A percentile compares a stretch with the other conserved stretches of the same genome.
phyloP scores from a whole-genome alignment of 306 rosid species.

The Acmispon strigosus region DNA sequence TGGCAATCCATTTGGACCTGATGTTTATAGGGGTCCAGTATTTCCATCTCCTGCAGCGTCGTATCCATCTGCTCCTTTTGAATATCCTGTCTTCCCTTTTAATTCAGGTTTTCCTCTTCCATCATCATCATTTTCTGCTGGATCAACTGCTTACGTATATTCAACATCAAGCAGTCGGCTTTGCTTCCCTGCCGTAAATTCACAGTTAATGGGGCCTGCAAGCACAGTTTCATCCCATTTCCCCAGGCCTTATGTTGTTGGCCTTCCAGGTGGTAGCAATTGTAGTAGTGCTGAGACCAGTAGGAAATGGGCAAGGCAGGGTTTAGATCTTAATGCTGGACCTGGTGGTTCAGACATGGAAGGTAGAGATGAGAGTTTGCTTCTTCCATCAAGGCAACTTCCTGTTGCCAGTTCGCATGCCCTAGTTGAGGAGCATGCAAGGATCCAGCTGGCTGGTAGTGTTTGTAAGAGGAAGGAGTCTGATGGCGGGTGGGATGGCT shows the following conservation, averaged over 20 bases:
- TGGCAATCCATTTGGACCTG: conserved; percentile 45
- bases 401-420: conserved; percentile 57
- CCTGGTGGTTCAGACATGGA: conserved; percentile 59
- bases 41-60: conserved; percentile 60
- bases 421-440: conserved; percentile 46
- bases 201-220: conserved; percentile 56
- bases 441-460: conserved; percentile 44
- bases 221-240: conserved; percentile 48
- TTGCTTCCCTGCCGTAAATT: conserved; percentile 47
- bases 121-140: conserved; percentile 43
- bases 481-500: conserved; percentile 66
- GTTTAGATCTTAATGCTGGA: conserved; percentile 71
- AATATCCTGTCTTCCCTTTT: conserved; percentile 59
- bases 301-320: conserved; percentile 62
- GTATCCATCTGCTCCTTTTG: conserved; percentile 45
- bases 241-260: conserved; percentile 52
- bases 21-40: conserved; percentile 48
- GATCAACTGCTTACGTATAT: conserved; percentile 46
- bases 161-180: conserved; percentile 54
- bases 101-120: conserved; percentile 52
- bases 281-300: conserved; percentile 39
- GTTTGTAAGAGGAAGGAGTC: conserved; percentile 68
- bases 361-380: conserved; percentile 47
- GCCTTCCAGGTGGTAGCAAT: conserved; percentile 47
- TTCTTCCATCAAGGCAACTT: conserved; percentile 43